Evolutionary conservation across 345 rosid species (phyloP).

Genomic region (Euphorbia tirucalli): DNA sequence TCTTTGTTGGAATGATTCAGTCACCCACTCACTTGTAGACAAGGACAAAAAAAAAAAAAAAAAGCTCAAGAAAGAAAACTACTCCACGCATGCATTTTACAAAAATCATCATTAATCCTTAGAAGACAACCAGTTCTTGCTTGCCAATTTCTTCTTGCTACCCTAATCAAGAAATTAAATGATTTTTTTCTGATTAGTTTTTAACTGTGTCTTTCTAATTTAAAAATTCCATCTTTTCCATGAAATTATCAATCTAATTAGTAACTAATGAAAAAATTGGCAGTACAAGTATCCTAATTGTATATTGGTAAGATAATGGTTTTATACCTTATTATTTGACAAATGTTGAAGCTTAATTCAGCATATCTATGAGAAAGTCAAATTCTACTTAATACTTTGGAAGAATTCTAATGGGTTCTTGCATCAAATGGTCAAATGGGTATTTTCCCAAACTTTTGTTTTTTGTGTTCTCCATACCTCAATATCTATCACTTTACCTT

Average conservation of each 20-base stretch:
- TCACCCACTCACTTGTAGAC: not conserved
- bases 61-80: not conserved
- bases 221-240: not conserved
- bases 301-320: slow-evolving; percentile 26
- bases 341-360: slow-evolving; percentile 21
- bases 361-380: slow-evolving; percentile 28
- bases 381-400: slow-evolving; percentile 28
- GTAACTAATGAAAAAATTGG: not conserved
- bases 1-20: not conserved
- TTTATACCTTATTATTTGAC: slow-evolving; percentile 34
- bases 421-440: slow-evolving; percentile 36
- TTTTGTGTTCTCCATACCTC: slow-evolving; percentile 20
- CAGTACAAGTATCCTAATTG: not conserved
- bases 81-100: not conserved
- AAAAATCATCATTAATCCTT: slow-evolving; percentile 2
- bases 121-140: not conserved
- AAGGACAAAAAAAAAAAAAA: too few species aligned
- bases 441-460: not conserved
- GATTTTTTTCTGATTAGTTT: not conserved
- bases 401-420: slow-evolving; percentile 17
- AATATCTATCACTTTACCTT: slow-evolving; percentile 39
- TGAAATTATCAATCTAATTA: not conserved
- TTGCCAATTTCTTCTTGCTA: too few species aligned
- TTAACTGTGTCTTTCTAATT: not conserved
- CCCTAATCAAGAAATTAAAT: not conserved